Conservation (phyloP, 169 alveolate species). For the Eimeria praecox region DNA sequence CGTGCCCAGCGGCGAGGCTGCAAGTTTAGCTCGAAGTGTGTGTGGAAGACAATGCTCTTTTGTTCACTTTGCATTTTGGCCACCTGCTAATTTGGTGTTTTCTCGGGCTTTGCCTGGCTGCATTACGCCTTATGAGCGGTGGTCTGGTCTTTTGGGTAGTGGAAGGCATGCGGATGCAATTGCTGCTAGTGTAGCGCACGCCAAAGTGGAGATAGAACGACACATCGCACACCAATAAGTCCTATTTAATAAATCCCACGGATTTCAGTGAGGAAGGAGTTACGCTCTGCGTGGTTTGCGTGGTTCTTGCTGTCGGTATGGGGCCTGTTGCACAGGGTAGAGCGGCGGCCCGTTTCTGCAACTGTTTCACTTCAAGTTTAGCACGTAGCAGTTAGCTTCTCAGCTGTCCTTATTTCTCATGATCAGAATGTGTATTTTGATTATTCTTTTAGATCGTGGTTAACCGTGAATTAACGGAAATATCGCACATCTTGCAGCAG, state of each 20-base stretch:
- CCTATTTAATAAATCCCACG: neutral
- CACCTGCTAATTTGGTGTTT: neutral
- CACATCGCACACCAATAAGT: neutral
- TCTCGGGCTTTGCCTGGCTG: neutral
- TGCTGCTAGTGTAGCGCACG: neutral
- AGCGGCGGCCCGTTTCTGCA: slow-evolving; percentile 36
- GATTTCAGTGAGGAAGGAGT: neutral
- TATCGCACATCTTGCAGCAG: neutral
- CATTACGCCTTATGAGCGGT: neutral
- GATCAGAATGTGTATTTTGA: neutral
- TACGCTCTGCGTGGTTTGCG: neutral
- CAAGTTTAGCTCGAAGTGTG: neutral
- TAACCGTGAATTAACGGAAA: neutral
- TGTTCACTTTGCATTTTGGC: neutral
- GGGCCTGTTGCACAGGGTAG: neutral
- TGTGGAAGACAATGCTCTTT: neutral
- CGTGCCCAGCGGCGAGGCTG: neutral
- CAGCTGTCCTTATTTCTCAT: neutral
- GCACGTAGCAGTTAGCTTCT: neutral
- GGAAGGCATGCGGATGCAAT: neutral
- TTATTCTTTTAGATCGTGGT: neutral
- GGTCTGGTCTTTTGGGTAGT: neutral
- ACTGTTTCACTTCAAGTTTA: neutral
- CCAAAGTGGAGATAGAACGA: neutral
- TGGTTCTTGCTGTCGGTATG: neutral